Conservation (phyloP, 179 eudicot species). For the Gypsophila paniculata region DNA sequence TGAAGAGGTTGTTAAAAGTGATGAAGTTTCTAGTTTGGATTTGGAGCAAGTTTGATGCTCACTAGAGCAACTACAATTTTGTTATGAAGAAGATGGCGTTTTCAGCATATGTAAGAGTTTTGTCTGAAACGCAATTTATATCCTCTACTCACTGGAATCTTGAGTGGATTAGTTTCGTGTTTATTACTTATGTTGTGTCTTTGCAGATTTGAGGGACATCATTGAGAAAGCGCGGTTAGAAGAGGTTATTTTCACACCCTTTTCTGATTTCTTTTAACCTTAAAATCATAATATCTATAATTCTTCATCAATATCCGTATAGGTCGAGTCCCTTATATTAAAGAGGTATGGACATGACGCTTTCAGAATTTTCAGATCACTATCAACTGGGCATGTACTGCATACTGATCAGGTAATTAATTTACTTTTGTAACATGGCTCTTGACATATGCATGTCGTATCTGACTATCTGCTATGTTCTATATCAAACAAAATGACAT, state of each 20-base stretch:
- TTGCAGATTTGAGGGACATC: constrained; percentile 60
- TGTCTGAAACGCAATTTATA: constrained; percentile 12
- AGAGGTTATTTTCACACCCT: constrained; percentile 48
- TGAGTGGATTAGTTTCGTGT: constrained; percentile 1
- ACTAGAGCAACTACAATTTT: constrained; percentile 64
- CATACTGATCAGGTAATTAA: constrained; percentile 83
- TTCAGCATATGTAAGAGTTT: constrained; percentile 57
- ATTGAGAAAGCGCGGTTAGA: constrained; percentile 61
- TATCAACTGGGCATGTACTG: constrained; percentile 45
- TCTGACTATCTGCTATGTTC: neutral
- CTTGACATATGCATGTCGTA: neutral
- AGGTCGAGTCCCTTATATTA: constrained; percentile 84
- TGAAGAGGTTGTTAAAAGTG: constrained; percentile 70
- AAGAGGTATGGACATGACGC: constrained; percentile 76
- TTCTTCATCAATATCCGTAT: constrained; percentile 18
- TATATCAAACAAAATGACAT: neutral
- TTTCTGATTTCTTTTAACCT: constrained; percentile 15
- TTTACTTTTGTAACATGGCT: constrained; percentile 8
- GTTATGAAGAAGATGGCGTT: constrained; percentile 45
- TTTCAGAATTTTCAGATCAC: constrained; percentile 72
- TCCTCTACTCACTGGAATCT: neutral
- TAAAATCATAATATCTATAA: neutral
- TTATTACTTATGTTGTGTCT: constrained; percentile 1
- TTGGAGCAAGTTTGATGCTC: constrained; percentile 64
- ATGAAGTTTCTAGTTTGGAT: constrained; percentile 62